Conservation (phyloP, 371 early-diverging fungal species). For the Fennellomyces sp. region DNA sequence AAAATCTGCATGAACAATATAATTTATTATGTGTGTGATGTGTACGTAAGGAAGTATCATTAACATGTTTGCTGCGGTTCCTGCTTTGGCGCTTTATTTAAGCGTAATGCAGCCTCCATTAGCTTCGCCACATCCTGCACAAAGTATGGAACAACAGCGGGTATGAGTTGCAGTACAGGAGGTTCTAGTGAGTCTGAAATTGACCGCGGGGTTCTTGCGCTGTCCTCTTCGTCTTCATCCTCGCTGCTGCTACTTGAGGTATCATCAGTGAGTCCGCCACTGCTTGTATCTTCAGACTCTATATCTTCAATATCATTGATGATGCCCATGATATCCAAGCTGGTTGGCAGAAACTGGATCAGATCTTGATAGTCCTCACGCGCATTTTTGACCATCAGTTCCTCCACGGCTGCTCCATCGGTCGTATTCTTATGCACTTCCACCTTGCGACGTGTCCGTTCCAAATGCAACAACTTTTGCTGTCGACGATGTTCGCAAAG, state of each 20-base stretch:
- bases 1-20: neutral
- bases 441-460: slow-evolving; percentile 42
- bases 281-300: slow-evolving; percentile 16
- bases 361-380: slow-evolving; percentile 21
- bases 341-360: slow-evolving; percentile 26
- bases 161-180: slow-evolving; percentile 9
- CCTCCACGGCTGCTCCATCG: neutral
- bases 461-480: slow-evolving; percentile 39
- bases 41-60: neutral
- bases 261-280: slow-evolving; percentile 2
- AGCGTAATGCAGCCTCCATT: slow-evolving; percentile 7
- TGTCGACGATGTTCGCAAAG: slow-evolving; percentile 32
- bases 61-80: neutral
- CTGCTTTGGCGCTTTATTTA: neutral
- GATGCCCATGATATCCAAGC: slow-evolving; percentile 26
- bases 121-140: slow-evolving; percentile 8
- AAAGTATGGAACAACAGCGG: slow-evolving; percentile 12
- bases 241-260: neutral
- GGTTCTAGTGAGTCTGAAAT: neutral
- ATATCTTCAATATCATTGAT: slow-evolving; percentile 40
- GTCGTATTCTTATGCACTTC: slow-evolving; percentile 14
- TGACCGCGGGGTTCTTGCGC: neutral
- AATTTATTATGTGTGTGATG: neutral
- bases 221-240: slow-evolving; percentile 10
- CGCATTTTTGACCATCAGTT: neutral